A percentile compares a stretch with the other conserved stretches of the same genome.
Evolutionary conservation across 2,329 filamentous ascomycete genomes (phyloP).

Genomic region (Colletotrichum incanum): DNA sequence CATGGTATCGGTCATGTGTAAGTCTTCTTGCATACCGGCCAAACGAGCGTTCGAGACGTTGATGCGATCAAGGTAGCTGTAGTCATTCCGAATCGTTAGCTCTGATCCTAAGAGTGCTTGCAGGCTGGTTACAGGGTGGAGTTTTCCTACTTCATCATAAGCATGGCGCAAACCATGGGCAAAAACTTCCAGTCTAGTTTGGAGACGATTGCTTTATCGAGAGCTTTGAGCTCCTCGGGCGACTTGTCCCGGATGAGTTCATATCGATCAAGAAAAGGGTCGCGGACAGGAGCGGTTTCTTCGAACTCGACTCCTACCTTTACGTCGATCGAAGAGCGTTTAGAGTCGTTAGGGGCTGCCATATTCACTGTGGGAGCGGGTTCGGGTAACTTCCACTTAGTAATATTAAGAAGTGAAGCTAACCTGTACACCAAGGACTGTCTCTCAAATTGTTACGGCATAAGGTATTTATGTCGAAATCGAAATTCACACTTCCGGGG

Average conservation of each 20-base stretch:
- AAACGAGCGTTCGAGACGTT: constrained; percentile 64
- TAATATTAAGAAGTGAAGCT: background rate
- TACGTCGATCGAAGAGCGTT: constrained; percentile 26
- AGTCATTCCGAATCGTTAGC: constrained; percentile 22
- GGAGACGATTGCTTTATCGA: constrained; percentile 46
- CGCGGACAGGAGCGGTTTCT: constrained; percentile 21
- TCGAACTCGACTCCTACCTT: constrained; percentile 27
- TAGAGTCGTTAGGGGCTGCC: constrained; percentile 8
- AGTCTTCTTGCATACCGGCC: constrained; percentile 55
- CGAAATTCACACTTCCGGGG: background rate
- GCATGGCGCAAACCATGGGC: constrained; percentile 49
- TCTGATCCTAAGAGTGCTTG: background rate
- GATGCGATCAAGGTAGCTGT: constrained; percentile 65
- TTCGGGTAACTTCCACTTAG: no score
- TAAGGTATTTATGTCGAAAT: constrained; percentile 2
- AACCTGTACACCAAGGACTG: background rate
- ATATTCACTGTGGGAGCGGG: background rate
- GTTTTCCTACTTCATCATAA: constrained; percentile 51
- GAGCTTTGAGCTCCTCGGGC: constrained; percentile 45
- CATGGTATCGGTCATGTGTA: constrained; percentile 52
- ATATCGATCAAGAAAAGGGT: constrained; percentile 38
- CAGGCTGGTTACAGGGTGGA: no score
- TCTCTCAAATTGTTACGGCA: background rate
- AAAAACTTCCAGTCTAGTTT: constrained; percentile 51
- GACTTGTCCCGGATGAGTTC: constrained; percentile 44